Conservation (phyloP, 805 yeast genomes). For the Tetrapisispora taiwanensis region DNA sequence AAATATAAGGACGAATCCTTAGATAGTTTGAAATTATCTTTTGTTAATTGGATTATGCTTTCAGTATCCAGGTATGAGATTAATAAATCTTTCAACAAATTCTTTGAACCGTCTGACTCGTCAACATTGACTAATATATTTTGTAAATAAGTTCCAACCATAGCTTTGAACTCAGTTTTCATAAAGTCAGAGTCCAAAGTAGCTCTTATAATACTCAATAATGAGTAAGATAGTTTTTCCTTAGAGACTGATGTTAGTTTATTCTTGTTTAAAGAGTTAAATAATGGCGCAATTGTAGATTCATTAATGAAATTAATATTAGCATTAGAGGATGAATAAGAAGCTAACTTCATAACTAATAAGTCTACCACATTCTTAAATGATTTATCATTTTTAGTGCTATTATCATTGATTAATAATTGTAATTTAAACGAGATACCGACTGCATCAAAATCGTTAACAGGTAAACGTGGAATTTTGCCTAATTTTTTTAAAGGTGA, state of each 20-base stretch:
- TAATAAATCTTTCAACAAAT: background rate
- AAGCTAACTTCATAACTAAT: slow-evolving; percentile 38
- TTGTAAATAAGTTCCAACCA: background rate
- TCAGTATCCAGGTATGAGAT: background rate
- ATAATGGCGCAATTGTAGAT: background rate
- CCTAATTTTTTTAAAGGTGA: slow-evolving; percentile 24
- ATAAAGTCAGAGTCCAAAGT: background rate
- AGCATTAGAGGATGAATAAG: slow-evolving; percentile 21
- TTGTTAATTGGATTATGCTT: background rate
- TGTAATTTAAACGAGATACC: slow-evolving; percentile 35
- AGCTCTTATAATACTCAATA: background rate
- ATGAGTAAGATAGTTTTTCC: background rate
- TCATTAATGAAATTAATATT: slow-evolving; percentile 2
- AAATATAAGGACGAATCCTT: background rate
- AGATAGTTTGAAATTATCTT: background rate
- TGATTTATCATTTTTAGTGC: slow-evolving; percentile 11
- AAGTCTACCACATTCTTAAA: slow-evolving; percentile 27
- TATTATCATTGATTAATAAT: slow-evolving; percentile 22
- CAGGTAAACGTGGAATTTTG: slow-evolving; percentile 31
- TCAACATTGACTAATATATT: background rate
- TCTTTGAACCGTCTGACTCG: background rate
- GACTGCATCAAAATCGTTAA: slow-evolving; percentile 39
- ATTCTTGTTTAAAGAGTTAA: background rate
- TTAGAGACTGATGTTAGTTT: background rate
- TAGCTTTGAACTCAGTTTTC: background rate